Base-by-base conservation (phyloP, 2,329 filamentous ascomycete species). In the Rhynchosporium secalis region DNA sequence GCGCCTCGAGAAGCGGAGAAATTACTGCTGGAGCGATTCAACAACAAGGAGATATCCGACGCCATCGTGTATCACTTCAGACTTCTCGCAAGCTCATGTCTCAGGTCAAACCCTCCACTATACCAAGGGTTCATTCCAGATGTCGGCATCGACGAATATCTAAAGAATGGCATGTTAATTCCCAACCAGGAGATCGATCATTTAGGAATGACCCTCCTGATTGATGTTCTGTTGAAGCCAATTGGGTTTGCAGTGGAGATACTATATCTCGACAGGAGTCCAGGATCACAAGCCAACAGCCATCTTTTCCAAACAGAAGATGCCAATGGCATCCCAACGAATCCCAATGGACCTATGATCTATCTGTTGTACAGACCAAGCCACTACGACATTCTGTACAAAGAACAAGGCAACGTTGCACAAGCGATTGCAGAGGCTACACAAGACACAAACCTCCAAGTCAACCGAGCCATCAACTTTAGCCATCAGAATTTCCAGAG, bases 361-460 rank as follows among this genome's bases (percentile, higher is more conserved):
- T 79, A 85, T 68, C 78, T 83, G 64, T 82, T 81, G 72, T 93
- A 78, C 83, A 87, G 79, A 74, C 96, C 79, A 47, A 92, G 91
- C 64, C 95, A 98, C 76, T 99, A 98, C 76, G 95, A 98, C 75
- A 87, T 99, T 65, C 82, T 98, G 40, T 99, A 99, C 79, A 87
- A 86, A 73, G 79, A 81, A 60, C 65, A 65, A 7, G 45, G 29
- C 2, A 55, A 62, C 49, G 62, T 66, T 51, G 63, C 72, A 38
- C 64, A 69, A 54, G 55, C 65, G 9, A 45, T 69, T n/a, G 56
- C 59, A 12, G 62, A 66, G n/a, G 56, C 65, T 48, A 51, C 66
- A 63, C 72, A 72, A 56, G 65, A 71, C 10, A 72, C 75, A 64
- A 73, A 70, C 41, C 66, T 87, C 49, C 83, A 85, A 66, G 81